Base-by-base conservation (phyloP, 1,284 basidiomycete genomes). In the Phellopilus nigrolimitatus region DNA sequence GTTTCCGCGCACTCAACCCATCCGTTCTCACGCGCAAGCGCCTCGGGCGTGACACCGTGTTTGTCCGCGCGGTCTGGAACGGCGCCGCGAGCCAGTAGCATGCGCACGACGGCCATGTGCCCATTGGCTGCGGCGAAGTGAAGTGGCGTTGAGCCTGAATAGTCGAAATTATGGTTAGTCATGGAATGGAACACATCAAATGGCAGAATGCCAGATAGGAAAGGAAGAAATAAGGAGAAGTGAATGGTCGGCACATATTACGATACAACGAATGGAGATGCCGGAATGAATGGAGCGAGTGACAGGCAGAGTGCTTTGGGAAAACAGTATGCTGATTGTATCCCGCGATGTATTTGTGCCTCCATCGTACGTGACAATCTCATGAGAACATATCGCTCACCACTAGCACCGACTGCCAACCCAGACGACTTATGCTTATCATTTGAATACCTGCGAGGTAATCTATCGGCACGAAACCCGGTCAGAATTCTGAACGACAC, bases 111-210 rank as follows among this genome's bases (percentile, higher is more conserved):
- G 2, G 61, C 55, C 2, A 66, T 62, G 59, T 79, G 75, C 7
- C 76, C 76, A 54, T 77, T 76, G 4, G 77, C 75, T 21, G 76
- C 75, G 8, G 77, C 77, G 56, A 78, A 79, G 59, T 79, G 77
- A 0, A 79, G 63, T 1, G 77, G 73, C 0, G 75, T 78, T 1
- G 74, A 76, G 1, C 76, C 75, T 50, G 24, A n/a, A n/a, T n/a
- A n/a, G n/a, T n/a, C n/a, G n/a, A n/a, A n/a, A n/a, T n/a, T n/a
- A n/a, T n/a, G n/a, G n/a, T n/a, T n/a, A n/a, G n/a, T n/a, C n/a
- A n/a, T n/a, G n/a, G n/a, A n/a, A n/a, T n/a, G n/a, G n/a, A n/a
- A n/a, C n/a, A n/a, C n/a, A n/a, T n/a, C n/a, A n/a, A n/a, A n/a
- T 60, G 3, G 34, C 39, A 22, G 41, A 42, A 39, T 52, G 40